Evolutionary conservation across 2,329 filamentous ascomycete species (phyloP).

Genomic region (Stemphylium beticola): DNA sequence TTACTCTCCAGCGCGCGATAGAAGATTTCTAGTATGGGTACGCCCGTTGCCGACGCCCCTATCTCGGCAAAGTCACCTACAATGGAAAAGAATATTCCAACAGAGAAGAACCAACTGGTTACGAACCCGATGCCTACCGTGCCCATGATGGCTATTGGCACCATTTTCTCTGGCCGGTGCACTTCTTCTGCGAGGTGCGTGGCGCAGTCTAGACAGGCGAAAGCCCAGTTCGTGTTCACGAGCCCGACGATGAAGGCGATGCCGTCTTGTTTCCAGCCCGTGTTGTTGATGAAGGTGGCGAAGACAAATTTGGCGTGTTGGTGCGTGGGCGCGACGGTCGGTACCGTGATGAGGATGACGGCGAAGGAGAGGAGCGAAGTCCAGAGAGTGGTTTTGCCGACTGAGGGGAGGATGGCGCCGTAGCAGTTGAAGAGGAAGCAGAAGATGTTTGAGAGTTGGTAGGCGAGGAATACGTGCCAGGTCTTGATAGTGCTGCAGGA

Average conservation of each 20-base stretch:
- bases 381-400: constrained; percentile 55
- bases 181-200: constrained; percentile 61
- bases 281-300: constrained; percentile 59
- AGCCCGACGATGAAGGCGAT: constrained; percentile 61
- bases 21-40: constrained; percentile 58
- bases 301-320: constrained; percentile 59
- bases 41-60: constrained; percentile 49
- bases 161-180: constrained; percentile 53
- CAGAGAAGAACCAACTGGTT: constrained; percentile 56
- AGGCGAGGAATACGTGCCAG: constrained; percentile 53
- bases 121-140: constrained; percentile 58
- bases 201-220: constrained; percentile 58
- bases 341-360: constrained; percentile 58
- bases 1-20: constrained; percentile 52
- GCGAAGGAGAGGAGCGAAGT: constrained; percentile 56
- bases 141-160: constrained; percentile 59
- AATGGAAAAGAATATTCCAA: constrained; percentile 59
- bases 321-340: constrained; percentile 52
- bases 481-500: constrained; percentile 35
- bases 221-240: constrained; percentile 59
- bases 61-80: constrained; percentile 54
- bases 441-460: constrained; percentile 56
- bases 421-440: constrained; percentile 58
- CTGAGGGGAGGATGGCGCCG: constrained; percentile 44
- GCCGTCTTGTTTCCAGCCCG: constrained; percentile 55